Conservation (phyloP, 73 alveolate species). For the Stentor roeselii region DNA sequence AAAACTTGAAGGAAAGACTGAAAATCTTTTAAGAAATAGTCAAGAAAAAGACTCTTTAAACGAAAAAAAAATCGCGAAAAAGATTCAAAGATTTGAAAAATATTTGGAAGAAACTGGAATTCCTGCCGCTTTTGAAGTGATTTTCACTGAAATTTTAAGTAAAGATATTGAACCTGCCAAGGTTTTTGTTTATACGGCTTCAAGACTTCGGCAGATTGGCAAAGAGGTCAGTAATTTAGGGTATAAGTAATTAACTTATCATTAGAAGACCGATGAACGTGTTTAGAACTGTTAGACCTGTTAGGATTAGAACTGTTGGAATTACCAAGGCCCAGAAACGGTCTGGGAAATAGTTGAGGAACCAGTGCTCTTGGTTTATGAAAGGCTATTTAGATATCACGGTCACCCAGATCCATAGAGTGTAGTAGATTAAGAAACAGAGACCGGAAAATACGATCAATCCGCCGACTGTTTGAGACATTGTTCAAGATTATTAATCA, state of each 20-base stretch:
- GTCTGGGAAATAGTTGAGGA: slow-evolving; percentile 19
- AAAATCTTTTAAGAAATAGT: too few relatives aligned
- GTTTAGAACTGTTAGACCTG: background rate
- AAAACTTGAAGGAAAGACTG: too few relatives aligned
- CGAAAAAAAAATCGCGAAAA: too few relatives aligned
- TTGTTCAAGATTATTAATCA: too few relatives aligned
- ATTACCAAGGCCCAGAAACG: slow-evolving; percentile 4
- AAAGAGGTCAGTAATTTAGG: slow-evolving; percentile 69
- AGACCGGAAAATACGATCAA: background rate
- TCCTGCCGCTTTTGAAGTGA: slow-evolving; percentile 69
- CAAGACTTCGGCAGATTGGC: slow-evolving; percentile 84
- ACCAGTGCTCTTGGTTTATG: slow-evolving; percentile 17
- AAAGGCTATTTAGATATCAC: background rate
- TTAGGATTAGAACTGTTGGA: background rate
- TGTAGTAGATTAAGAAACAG: background rate
- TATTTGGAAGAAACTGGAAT: slow-evolving; percentile 84
- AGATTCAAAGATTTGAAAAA: too few relatives aligned
- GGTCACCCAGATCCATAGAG: background rate
- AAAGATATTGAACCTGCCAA: slow-evolving; percentile 76
- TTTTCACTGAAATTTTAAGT: slow-evolving; percentile 76
- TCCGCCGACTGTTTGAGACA: background rate
- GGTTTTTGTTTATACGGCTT: slow-evolving; percentile 85
- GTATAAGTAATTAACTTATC: too few relatives aligned
- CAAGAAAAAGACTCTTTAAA: too few relatives aligned
- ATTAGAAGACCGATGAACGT: slow-evolving; percentile 1